Percentiles rank a stretch among this genome's conserved stretches.
Evolutionary conservation across 805 yeast species (phyloP).

Genomic region (Ogataea paraovalis): DNA sequence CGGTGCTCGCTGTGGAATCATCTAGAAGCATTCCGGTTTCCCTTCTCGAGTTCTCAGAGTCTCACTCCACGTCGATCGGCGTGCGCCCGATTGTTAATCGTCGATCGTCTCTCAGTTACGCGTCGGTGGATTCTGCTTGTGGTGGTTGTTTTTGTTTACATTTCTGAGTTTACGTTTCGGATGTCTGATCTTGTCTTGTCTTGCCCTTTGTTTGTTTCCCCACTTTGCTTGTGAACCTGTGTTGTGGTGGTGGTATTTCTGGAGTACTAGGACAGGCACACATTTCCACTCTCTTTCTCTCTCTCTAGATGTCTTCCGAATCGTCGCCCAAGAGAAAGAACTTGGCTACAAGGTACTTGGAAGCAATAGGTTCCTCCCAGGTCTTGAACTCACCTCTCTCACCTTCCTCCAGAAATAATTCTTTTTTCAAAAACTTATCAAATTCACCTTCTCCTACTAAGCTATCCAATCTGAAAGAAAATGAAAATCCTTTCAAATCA

Average conservation of each 20-base stretch:
- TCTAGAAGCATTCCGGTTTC: too few species aligned
- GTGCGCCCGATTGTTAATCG: background rate
- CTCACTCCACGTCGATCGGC: too few species aligned
- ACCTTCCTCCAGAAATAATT: slow-evolving; percentile 13
- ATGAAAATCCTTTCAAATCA: slow-evolving; percentile 24
- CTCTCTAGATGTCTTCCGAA: slow-evolving; percentile 12
- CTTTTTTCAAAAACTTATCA: too few species aligned
- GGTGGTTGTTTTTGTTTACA: background rate
- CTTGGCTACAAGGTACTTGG: slow-evolving; percentile 29
- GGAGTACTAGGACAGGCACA: too few species aligned
- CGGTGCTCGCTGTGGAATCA: too few species aligned
- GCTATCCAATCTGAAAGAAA: slow-evolving; percentile 21
- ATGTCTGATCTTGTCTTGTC: too few species aligned
- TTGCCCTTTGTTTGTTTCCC: too few species aligned
- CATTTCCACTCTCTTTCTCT: background rate
- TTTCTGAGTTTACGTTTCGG: too few species aligned
- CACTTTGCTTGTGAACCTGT: too few species aligned
- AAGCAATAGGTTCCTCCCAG: slow-evolving; percentile 25
- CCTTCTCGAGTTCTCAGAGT: too few species aligned
- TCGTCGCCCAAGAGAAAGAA: slow-evolving; percentile 21
- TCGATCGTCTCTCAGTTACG: background rate
- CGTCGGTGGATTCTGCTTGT: too few species aligned
- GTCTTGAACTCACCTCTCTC: slow-evolving; percentile 15
- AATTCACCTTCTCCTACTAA: slow-evolving; percentile 3
- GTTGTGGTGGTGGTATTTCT: too few species aligned